Evolutionary conservation across 2,329 filamentous ascomycete species (phyloP), one percentile per base, ranked within the genome.

Genomic region (Neoascochyta sp.): DNA sequence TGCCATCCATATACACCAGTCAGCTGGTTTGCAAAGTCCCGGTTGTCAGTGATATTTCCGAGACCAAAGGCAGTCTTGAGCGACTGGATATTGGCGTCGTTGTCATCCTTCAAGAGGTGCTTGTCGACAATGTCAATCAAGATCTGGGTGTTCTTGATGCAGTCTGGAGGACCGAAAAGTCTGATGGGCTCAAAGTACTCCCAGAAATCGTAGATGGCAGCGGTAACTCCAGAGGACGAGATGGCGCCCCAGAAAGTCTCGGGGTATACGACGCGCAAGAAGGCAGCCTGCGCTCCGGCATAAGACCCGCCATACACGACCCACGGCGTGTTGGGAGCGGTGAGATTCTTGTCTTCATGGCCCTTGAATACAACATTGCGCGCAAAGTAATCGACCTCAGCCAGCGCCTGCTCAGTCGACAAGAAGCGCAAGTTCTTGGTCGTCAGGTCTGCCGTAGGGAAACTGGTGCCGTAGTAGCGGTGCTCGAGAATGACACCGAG

Each of bases 261-360:
- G 0, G 87, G 86, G 56, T 94, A 93, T 10, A 81, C 57, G 35
- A 83, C 80, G 17, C 86, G 78, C 20, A 87, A 62, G 47, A 94
- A 82, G 0, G 87, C 85, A 27, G 80, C 83, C 45, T 89, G 83
- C 0, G 80, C 81, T 3, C 87, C 87, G 0, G 86, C 84, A 52
- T 94, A 94, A 0, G 83, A 88, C 1, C 86, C 86, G 2, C 87
- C 87, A 39, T 93, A 94, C 0, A 78, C 78, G 36, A 94, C 81
- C 65, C 81, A 92, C 0, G 86, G 76, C 0, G 78, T 79, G 3
- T 68, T 70, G 1, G 75, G 66, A 0, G 84, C 75, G 0, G 76
- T 86, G 20, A 92, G 63, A 41, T 87, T 73, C 14, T 74, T 52
- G 39, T 84, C 63, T 4, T 88, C 63, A 16, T 38, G 34, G 0